Percentiles rank a stretch among this genome's conserved stretches.
These are phyloP conservation scores for Erodium trifolium DNA, from an alignment of 441 rosid species.

Conservation along the genomic window DNA sequence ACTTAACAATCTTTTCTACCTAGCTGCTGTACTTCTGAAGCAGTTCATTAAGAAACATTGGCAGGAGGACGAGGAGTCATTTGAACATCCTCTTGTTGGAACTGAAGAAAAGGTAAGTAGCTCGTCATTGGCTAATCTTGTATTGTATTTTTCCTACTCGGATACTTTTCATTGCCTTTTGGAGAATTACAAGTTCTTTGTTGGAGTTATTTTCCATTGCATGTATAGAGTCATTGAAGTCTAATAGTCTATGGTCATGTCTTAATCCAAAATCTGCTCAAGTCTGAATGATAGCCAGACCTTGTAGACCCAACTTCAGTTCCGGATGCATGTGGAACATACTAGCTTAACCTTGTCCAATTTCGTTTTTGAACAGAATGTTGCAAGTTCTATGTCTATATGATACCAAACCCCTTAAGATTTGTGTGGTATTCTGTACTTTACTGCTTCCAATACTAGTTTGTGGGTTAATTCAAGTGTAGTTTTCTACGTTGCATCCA, in stretches of 20 bases:
- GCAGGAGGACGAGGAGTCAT: constrained; percentile 77
- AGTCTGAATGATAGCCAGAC: not conserved
- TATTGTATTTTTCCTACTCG: not conserved
- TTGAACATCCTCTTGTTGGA: constrained; percentile 70
- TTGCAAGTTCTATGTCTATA: no score
- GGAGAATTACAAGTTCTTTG: not conserved
- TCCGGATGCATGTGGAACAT: not conserved
- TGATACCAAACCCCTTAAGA: no score
- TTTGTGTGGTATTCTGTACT: no score
- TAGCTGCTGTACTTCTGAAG: constrained; percentile 86
- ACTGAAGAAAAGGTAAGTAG: constrained; percentile 61
- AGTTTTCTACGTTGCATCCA: no score
- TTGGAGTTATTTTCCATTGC: not conserved
- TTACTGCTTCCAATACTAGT: no score
- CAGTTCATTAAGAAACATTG: constrained; percentile 86
- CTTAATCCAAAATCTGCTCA: no score
- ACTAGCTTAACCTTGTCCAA: no score
- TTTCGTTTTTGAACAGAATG: no score
- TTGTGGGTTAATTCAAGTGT: no score
- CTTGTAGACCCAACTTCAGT: not conserved
- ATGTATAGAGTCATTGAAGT: not conserved
- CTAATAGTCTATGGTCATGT: not conserved
- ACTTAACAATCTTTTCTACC: constrained; percentile 52
- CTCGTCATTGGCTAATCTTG: not conserved
- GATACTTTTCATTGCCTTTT: not conserved